phyloP scores from a whole-genome alignment of 2,329 filamentous ascomycete species.

The Hypoxylon rubiginosum region DNA sequence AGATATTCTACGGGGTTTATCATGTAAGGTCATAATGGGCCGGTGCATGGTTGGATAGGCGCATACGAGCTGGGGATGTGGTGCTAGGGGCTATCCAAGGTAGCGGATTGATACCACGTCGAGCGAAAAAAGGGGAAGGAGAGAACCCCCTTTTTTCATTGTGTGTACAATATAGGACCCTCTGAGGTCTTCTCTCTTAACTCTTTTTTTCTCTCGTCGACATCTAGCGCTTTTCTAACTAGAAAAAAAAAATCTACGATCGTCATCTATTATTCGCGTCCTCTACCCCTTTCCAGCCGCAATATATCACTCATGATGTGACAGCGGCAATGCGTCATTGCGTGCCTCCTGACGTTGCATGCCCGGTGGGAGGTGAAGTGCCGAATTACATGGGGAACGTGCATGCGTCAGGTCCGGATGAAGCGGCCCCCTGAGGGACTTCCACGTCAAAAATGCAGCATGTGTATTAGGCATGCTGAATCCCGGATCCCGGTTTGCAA shows the following conservation, averaged over 20 bases:
- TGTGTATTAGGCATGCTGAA: neutral
- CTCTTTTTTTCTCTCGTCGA: constrained; percentile 15
- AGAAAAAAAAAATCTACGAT: constrained; percentile 11
- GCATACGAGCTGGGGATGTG: constrained; percentile 1
- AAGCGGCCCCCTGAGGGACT: neutral
- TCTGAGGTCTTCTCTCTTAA: constrained; percentile 15
- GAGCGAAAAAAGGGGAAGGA: constrained; percentile 10
- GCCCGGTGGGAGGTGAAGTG: constrained; percentile 23
- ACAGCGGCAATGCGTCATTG: constrained; percentile 8
- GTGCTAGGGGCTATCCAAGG: constrained; percentile 4
- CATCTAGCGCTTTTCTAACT: constrained; percentile 11
- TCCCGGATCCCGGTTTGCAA: neutral
- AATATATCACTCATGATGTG: neutral
- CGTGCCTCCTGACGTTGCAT: constrained; percentile 21
- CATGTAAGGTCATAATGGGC: constrained; percentile 12
- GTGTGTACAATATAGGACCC: constrained; percentile 29
- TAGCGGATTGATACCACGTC: constrained; percentile 36
- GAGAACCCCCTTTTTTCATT: neutral
- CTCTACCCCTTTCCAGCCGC: neutral
- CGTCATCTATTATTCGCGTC: constrained; percentile 4
- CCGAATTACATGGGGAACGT: constrained; percentile 7
- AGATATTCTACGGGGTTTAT: constrained; percentile 1
- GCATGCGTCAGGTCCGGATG: constrained; percentile 15
- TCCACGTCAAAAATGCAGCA: neutral
- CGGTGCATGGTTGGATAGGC: constrained; percentile 6